Conservation (phyloP, 768 basidiomycete genomes). For the Antrodiella citrinella region DNA sequence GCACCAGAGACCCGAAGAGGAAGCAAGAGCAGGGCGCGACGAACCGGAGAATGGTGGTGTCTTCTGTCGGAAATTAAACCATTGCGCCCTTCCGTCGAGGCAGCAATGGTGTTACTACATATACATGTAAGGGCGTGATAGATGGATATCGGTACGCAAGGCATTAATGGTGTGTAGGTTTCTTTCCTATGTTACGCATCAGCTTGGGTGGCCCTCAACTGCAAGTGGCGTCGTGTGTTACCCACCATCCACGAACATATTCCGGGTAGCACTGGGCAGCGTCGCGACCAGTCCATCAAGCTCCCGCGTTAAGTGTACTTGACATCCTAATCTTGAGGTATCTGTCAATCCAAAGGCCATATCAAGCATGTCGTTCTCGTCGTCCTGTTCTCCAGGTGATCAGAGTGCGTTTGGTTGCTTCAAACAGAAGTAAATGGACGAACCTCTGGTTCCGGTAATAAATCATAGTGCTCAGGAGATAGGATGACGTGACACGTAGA, state of each 20-base stretch:
- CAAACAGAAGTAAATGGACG: neutral
- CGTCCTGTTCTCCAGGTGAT: slow-evolving; percentile 44
- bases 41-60: neutral
- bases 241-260: slow-evolving; percentile 94
- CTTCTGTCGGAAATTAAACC: neutral
- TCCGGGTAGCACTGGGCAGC: slow-evolving; percentile 86
- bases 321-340: slow-evolving; percentile 78
- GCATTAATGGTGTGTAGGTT: slow-evolving; percentile 38
- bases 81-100: neutral
- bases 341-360: slow-evolving; percentile 97
- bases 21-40: too few species aligned
- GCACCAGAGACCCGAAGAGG: too few species aligned
- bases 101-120: neutral
- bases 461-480: slow-evolving; percentile 71
- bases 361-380: slow-evolving; percentile 98
- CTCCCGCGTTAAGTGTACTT: slow-evolving; percentile 70
- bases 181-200: slow-evolving; percentile 31
- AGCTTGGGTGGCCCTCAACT: neutral
- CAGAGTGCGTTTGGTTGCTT: neutral
- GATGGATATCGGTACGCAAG: neutral
- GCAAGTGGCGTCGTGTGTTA: too few species aligned
- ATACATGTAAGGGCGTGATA: neutral
- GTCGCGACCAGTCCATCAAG: slow-evolving; percentile 81
- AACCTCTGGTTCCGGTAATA: slow-evolving; percentile 73
- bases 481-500: slow-evolving; percentile 96